A percentile compares a stretch with the other conserved stretches of the same genome.
Conservation (phyloP, 768 basidiomycete genomes). For the Zangia roseola region DNA sequence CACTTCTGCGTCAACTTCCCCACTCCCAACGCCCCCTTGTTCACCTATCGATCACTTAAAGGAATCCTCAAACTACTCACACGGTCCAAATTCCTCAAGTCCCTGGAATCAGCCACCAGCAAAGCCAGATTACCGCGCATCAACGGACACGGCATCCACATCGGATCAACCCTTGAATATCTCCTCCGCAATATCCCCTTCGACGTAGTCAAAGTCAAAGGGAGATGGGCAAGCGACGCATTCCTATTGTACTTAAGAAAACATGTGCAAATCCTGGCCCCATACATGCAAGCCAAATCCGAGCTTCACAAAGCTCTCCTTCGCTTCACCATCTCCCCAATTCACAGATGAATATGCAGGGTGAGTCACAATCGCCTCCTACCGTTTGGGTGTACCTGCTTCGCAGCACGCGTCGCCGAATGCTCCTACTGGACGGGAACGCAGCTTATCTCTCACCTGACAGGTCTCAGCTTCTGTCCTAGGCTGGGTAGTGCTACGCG, state of each 20-base stretch:
- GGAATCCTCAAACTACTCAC: background rate
- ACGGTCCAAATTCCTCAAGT: background rate
- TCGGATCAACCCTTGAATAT: conserved; percentile 36
- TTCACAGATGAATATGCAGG: background rate
- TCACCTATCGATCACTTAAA: background rate
- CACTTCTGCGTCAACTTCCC: background rate
- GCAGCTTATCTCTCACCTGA: too few relatives aligned
- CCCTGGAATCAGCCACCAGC: background rate
- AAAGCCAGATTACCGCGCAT: background rate
- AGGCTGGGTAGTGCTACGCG: too few relatives aligned
- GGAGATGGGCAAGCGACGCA: conserved; percentile 37
- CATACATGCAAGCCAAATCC: conserved; percentile 27
- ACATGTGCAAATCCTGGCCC: conserved; percentile 29
- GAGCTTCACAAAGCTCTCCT: conserved; percentile 1
- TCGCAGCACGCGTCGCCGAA: background rate
- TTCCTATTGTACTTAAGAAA: conserved; percentile 29
- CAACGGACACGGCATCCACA: conserved; percentile 28
- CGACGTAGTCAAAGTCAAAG: conserved; percentile 5
- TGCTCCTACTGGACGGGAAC: too few relatives aligned
- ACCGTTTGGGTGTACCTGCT: background rate
- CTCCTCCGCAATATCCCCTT: conserved; percentile 37
- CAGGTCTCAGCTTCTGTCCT: too few relatives aligned
- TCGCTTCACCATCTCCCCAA: conserved; percentile 11
- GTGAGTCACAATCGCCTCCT: background rate
- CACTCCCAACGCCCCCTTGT: background rate